A percentile compares a stretch with the other conserved stretches of the same genome.
Evolutionary conservation across 179 eudicot species (phyloP).

Genomic region (Actinidia arguta): DNA sequence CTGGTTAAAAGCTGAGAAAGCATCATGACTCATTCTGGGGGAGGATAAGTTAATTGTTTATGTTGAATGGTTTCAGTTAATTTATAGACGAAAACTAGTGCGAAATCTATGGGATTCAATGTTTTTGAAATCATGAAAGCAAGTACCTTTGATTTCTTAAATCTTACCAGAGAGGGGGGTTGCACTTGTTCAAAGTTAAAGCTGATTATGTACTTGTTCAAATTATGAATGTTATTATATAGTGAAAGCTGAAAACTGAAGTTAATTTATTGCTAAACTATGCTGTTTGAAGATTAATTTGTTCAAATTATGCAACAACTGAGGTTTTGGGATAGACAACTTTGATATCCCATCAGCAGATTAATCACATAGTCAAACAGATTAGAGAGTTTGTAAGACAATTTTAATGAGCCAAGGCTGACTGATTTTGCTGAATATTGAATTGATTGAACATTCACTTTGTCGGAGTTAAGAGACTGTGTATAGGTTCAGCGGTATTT

Average conservation of each 20-base stretch:
- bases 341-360: not conserved
- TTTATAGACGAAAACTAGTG: not conserved
- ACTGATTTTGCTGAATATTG: not conserved
- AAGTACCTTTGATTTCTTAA: not conserved
- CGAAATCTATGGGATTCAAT: not conserved
- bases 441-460: not conserved
- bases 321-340: not conserved
- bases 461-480: not conserved
- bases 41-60: not conserved
- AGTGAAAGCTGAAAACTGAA: not conserved
- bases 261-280: not conserved
- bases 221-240: not conserved
- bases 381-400: not conserved
- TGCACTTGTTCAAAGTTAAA: no score
- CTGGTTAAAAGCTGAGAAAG: not conserved
- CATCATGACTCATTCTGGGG: not conserved
- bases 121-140: not conserved
- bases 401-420: conserved; percentile 1
- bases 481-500: not conserved
- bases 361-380: not conserved
- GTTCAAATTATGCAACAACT: not conserved
- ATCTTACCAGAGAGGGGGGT: not conserved
- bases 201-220: no score
- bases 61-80: not conserved
- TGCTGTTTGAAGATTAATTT: not conserved